Evolutionary conservation across 495 filamentous ascomycete genomes (phyloP).

Genomic region (Neurospora sp.): DNA sequence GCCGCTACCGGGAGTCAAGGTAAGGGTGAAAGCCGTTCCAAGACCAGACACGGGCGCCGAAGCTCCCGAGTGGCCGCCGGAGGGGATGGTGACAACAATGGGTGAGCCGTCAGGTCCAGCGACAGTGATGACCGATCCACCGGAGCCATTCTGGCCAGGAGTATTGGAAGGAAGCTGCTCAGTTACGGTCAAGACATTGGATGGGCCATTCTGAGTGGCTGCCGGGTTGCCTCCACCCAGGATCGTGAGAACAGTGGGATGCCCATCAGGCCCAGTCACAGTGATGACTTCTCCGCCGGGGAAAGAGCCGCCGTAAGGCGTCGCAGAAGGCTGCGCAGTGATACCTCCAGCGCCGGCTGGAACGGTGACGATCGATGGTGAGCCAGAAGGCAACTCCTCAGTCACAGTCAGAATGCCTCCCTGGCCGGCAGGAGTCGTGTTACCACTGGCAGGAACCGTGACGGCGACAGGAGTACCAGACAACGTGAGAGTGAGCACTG

Average conservation of each 20-base stretch:
- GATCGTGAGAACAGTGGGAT: slow-evolving; percentile 5
- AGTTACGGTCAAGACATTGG: slow-evolving; percentile 2
- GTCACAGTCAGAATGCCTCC: neutral
- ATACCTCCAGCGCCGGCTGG: neutral
- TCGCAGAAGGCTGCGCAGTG: neutral
- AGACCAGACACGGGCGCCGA: neutral
- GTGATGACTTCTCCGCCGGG: slow-evolving; percentile 1
- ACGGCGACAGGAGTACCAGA: too few relatives aligned
- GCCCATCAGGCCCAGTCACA: neutral
- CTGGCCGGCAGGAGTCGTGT: neutral
- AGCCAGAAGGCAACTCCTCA: neutral
- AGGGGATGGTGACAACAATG: neutral
- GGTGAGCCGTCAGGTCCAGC: neutral
- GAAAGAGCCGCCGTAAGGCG: neutral
- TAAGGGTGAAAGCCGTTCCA: neutral
- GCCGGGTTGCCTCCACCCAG: neutral
- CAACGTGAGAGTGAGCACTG: too few relatives aligned
- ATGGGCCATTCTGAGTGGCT: neutral
- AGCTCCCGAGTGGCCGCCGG: neutral
- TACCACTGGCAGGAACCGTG: too few relatives aligned
- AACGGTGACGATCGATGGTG: neutral
- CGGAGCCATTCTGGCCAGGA: neutral
- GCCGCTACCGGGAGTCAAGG: neutral
- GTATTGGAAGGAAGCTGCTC: neutral
- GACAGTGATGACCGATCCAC: neutral